Evolutionary conservation across 768 basidiomycete genomes (phyloP), one percentile per base, ranked within the genome.

Genomic region (Gloeophyllum trabeum): DNA sequence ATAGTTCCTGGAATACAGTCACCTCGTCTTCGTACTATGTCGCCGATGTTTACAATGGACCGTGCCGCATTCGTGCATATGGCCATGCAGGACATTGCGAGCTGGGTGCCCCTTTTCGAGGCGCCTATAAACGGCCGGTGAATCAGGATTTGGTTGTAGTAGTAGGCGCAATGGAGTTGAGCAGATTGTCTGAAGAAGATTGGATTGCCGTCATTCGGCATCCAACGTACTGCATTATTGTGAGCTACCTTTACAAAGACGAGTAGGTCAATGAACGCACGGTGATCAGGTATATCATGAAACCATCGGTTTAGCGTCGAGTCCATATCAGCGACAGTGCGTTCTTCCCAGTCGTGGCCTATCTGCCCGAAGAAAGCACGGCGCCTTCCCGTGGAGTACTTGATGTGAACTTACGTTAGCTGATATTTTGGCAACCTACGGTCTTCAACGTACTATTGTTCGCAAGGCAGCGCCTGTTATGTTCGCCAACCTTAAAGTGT

Each of bases 281-380:
- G 52, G 52, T 79, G 76, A 32, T 67, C 61, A 2, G 86, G 86
- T 2, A 89, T 65, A 2, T 71, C 65, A 42, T 83, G 78, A 39
- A 81, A 69, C 86, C 86, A 89, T n/a, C 73, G 69, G 49, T 88
- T 86, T 52, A 89, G 61, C 2, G 76, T 73, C 3, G 80, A 78
- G 60, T 89, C 86, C 3, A 89, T 65, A 43, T 85, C 81, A 5
- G 75, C 71, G 4, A 89, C 76, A 18, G 78, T 69, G 28, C 73
- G 70, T 42, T 80, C 70, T 42, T 81, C 78, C 59, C 77, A 85
- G 43, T 77, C 59, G 47, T 46, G 61, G 43, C 76, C 65, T 16
- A 62, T 62, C 36, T 68, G 67, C 28, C 71, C 71, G 19, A 74
- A 59, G 3, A 75, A 56, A 5, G 76, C 60, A 51, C 73, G 73